Evolutionary conservation across 2,329 filamentous ascomycete genomes (phyloP), one percentile per base, ranked within the genome.

Genomic region (Claviceps purpurea): DNA sequence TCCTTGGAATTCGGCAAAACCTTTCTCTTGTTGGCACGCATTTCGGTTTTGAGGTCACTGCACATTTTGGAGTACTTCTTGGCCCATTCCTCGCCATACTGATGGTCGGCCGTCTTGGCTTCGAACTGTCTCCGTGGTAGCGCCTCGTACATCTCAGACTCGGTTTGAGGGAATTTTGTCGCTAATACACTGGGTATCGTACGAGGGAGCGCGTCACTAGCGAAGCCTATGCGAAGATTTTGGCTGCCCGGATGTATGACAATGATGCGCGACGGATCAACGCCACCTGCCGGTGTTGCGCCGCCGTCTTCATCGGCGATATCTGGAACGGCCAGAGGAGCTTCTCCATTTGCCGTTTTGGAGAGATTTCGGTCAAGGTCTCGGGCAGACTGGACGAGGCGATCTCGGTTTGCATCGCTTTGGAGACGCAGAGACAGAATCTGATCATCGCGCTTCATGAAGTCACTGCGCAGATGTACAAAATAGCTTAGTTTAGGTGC

Each of bases 1-100:
- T 98, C 93, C 67, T 95, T 95, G 0, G 90, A 96, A 65, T 97
- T 97, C n/a, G 93, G 93, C 49, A 97, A 71, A 16, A 96, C 90
- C 65, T 95, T 87, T 64, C 89, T 84, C 75, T 97, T 97, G 70
- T 95, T 95, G 59, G 82, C 80, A 56, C 91, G 84, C 87, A 97
- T 95, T 50, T 89, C 86, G 2, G 84, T 72, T 69, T 95, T 95
- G 55, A 98, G 79, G 45, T 96, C 90, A 51, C 83, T 82, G 55
- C 82, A 87, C 84, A 93, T 86, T 62, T 84, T 85, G 52, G 81
- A 81, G 68, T 90, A 97, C 63, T 78, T 82, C 65, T 82, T 82
- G 45, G 76, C 71, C 77, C 75, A 82, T 64, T 96, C 90, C 61
- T 94, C 83, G 49, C 89, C 91, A 65, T 95, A 95, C 67, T 87